These are phyloP conservation scores for Arctium lappa DNA, from an alignment of 129 eudicot genomes.

Conservation along the genomic window DNA sequence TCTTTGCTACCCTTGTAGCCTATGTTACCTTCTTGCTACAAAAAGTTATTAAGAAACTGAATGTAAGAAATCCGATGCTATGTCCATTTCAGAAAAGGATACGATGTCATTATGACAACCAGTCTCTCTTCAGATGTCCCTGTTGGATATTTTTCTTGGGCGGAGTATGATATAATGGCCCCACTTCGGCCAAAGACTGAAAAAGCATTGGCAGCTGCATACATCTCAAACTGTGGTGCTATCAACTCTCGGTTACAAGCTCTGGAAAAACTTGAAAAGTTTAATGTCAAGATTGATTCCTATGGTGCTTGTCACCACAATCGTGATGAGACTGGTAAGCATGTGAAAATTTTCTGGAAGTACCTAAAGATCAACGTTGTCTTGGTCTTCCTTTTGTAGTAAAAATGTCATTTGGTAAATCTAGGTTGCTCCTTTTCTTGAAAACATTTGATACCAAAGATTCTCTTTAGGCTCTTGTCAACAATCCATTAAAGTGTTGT, in stretches of 20 bases:
- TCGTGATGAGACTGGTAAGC: constrained; percentile 49
- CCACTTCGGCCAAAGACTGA: constrained; percentile 57
- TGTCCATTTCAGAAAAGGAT: constrained; percentile 44
- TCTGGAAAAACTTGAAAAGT: constrained; percentile 42
- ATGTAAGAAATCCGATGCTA: not conserved
- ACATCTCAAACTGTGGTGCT: constrained; percentile 65
- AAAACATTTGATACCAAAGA: not conserved
- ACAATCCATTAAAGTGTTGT: not conserved
- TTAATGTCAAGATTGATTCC: constrained; percentile 48
- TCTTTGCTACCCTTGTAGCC: no score
- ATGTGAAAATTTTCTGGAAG: not conserved
- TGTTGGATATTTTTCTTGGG: constrained; percentile 76
- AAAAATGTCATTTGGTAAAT: no score
- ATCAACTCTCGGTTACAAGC: constrained; percentile 61
- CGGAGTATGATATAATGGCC: constrained; percentile 74
- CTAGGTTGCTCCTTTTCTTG: not conserved
- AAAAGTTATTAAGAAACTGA: not conserved
- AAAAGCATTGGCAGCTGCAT: constrained; percentile 63
- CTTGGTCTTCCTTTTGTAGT: not conserved
- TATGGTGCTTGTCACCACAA: constrained; percentile 58
- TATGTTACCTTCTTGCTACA: not conserved
- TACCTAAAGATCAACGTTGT: not conserved
- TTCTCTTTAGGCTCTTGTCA: no score
- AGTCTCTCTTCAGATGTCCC: constrained; percentile 76
- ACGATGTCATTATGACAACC: constrained; percentile 59